Percentiles rank a stretch among this genome's conserved stretches.
These are phyloP conservation scores for Aphanomyces astaci DNA, from an alignment of 352 stramenopile species.

Conservation along the genomic window DNA sequence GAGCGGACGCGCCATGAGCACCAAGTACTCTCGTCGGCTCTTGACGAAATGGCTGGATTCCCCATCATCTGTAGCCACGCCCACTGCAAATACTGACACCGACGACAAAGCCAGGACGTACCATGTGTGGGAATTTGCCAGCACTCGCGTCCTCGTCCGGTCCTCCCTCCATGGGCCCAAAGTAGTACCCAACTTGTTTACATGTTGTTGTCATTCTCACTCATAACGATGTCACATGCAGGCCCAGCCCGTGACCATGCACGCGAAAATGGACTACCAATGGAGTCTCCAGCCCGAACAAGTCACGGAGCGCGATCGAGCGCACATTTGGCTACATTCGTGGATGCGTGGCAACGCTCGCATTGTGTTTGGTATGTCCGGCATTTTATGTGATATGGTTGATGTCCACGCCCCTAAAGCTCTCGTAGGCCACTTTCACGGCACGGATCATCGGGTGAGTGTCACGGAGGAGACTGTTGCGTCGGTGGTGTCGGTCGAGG, in stretches of 20 bases:
- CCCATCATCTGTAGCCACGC: not conserved
- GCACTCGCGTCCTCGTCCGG: slow-evolving; percentile 52
- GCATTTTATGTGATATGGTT: not conserved
- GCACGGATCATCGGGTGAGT: not conserved
- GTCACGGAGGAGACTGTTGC: slow-evolving; percentile 1
- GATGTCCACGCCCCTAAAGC: not conserved
- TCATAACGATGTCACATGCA: slow-evolving; percentile 10
- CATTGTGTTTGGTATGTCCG: slow-evolving; percentile 32
- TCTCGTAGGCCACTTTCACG: slow-evolving; percentile 14
- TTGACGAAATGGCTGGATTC: slow-evolving; percentile 26
- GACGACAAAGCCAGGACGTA: slow-evolving; percentile 27
- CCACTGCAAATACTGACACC: not conserved
- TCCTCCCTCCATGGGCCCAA: slow-evolving; percentile 32
- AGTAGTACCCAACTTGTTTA: not conserved
- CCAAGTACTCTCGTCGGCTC: slow-evolving; percentile 27
- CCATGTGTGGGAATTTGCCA: slow-evolving; percentile 55
- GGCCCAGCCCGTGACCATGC: slow-evolving; percentile 40
- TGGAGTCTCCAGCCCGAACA: slow-evolving; percentile 44
- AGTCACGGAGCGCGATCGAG: slow-evolving; percentile 49
- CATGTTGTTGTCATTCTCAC: not conserved
- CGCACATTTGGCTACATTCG: slow-evolving; percentile 62
- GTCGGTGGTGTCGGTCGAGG: slow-evolving; percentile 4
- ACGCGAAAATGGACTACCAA: slow-evolving; percentile 63
- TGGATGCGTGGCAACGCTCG: slow-evolving; percentile 61
- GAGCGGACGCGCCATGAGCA: slow-evolving; percentile 28